Percentiles rank a stretch among this genome's conserved stretches.
Conservation (phyloP, 2,329 filamentous ascomycete genomes). For the Emmonsiellopsis sp. region DNA sequence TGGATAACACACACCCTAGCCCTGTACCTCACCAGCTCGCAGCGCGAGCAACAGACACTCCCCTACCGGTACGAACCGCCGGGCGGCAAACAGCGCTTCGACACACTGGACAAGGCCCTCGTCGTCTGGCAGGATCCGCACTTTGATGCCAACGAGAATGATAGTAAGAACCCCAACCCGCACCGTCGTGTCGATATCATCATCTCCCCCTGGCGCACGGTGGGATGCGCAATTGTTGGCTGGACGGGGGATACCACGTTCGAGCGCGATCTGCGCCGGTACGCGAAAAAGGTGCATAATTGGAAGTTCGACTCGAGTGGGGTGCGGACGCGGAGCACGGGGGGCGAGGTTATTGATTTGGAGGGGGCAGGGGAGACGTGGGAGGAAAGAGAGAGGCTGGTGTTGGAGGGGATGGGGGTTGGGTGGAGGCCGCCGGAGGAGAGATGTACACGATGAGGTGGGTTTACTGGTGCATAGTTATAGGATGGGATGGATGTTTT, state of each 20-base stretch:
- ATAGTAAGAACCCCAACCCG: conserved; percentile 54
- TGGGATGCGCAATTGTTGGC: conserved; percentile 77
- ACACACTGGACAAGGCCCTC: conserved; percentile 82
- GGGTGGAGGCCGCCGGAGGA: conserved; percentile 58
- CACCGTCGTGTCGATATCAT: conserved; percentile 91
- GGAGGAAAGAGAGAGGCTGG: conserved; percentile 65
- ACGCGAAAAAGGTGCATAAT: conserved; percentile 60
- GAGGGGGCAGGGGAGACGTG: conserved; percentile 47
- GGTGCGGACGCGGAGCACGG: conserved; percentile 57
- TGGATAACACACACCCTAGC: conserved; percentile 77
- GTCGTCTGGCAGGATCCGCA: conserved; percentile 79
- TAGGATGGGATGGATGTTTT: neutral
- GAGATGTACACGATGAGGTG: conserved; percentile 54
- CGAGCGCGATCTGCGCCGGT: conserved; percentile 72
- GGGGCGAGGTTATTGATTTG: conserved; percentile 61
- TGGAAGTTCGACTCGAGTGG: conserved; percentile 93
- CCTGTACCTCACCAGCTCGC: conserved; percentile 59
- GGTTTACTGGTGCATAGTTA: neutral
- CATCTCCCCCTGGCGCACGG: conserved; percentile 76
- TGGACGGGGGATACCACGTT: conserved; percentile 90
- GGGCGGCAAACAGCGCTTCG: conserved; percentile 57
- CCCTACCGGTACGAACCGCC: conserved; percentile 39
- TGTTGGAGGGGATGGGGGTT: conserved; percentile 69
- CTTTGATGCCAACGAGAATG: conserved; percentile 30
- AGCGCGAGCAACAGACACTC: conserved; percentile 59